phyloP scores from a whole-genome alignment of 805 yeast species.

The Blastobotrys americana region DNA sequence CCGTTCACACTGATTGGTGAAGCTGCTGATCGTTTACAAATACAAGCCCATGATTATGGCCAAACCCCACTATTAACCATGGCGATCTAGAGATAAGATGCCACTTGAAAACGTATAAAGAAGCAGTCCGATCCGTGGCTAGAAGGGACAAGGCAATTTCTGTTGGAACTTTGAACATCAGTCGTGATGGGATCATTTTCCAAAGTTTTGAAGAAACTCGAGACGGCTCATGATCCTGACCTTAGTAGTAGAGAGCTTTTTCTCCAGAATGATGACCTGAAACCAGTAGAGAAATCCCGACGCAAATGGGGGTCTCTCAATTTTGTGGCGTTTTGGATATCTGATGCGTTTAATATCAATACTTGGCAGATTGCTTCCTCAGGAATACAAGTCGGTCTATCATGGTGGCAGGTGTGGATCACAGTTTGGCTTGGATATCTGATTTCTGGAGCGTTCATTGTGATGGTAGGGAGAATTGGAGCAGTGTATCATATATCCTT shows the following conservation, averaged over 20 bases:
- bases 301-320: conserved; percentile 85
- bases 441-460: conserved; percentile 62
- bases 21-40: too few species aligned
- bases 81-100: too few species aligned
- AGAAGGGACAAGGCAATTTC: too few species aligned
- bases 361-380: conserved; percentile 91
- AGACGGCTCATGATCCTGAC: conserved; percentile 31
- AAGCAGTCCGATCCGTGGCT: too few species aligned
- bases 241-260: conserved; percentile 56
- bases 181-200: background rate
- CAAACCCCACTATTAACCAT: too few species aligned
- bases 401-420: conserved; percentile 91
- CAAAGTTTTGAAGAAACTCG: conserved; percentile 15
- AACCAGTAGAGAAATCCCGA: conserved; percentile 67
- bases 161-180: too few species aligned
- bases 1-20: too few species aligned
- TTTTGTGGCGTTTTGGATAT: conserved; percentile 75
- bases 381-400: conserved; percentile 67
- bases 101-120: too few species aligned
- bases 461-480: conserved; percentile 70
- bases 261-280: conserved; percentile 64
- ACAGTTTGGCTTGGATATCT: conserved; percentile 82
- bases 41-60: too few species aligned
- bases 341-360: conserved; percentile 83
- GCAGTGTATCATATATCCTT: conserved; percentile 74